Evolutionary conservation across 2,329 filamentous ascomycete genomes (phyloP).

Genomic region (Corynespora cassiicola): DNA sequence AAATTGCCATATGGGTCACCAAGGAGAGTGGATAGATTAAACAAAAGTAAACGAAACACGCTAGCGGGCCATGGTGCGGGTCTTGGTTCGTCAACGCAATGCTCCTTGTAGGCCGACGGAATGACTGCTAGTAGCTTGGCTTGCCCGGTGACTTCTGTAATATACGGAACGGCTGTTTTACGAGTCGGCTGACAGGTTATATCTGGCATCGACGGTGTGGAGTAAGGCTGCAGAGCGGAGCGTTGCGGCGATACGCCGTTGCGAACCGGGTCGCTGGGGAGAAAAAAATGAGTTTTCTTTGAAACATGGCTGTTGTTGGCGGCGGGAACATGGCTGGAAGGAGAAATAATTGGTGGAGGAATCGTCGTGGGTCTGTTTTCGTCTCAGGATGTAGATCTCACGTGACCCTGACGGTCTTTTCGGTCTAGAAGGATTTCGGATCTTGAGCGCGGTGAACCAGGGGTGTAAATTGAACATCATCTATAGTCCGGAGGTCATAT

Average conservation of each 20-base stretch:
- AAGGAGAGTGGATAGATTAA: slow-evolving; percentile 38
- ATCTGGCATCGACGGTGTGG: slow-evolving; percentile 3
- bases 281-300: slow-evolving; percentile 4
- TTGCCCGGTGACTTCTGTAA: slow-evolving; percentile 5
- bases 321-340: slow-evolving; percentile 3
- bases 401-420: no score
- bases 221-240: slow-evolving; percentile 7
- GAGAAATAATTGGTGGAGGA: slow-evolving; percentile 29
- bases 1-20: slow-evolving; percentile 29
- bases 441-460: no score
- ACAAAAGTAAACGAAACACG: slow-evolving; percentile 40
- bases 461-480: no score
- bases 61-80: slow-evolving; percentile 22
- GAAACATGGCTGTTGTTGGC: slow-evolving; percentile 18
- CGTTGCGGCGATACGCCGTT: neutral
- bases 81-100: no score
- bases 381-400: slow-evolving; percentile 24
- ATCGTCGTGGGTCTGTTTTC: slow-evolving; percentile 10
- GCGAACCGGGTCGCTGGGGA: neutral
- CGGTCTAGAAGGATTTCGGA: no score
- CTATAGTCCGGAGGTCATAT: no score
- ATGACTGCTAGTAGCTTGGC: slow-evolving; percentile 5
- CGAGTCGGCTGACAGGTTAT: neutral
- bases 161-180: slow-evolving; percentile 5
- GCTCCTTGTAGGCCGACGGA: slow-evolving; percentile 12